A percentile compares a stretch with the other conserved stretches of the same genome.
These are phyloP conservation scores for Uronychia binucleata DNA, from an alignment of 73 alveolate species.

Conservation along the genomic window DNA sequence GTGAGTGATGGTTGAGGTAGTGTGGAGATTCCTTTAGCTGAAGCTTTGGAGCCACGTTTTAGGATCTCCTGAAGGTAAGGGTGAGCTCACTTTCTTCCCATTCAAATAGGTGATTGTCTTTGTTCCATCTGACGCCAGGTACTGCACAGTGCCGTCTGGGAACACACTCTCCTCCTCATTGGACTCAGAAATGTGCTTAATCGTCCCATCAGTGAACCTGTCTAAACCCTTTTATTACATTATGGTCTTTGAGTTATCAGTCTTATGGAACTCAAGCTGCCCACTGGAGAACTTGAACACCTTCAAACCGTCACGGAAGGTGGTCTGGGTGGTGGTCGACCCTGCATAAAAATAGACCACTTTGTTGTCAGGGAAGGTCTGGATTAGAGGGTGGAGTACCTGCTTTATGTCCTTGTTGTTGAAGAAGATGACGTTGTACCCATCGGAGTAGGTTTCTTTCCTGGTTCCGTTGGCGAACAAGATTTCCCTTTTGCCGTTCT, in stretches of 20 bases:
- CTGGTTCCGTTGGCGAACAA: constrained; percentile 92
- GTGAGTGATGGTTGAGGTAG: no score
- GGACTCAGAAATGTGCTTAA: constrained; percentile 61
- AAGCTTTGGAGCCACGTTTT: no score
- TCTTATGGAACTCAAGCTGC: constrained; percentile 18
- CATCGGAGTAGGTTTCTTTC: constrained; percentile 91
- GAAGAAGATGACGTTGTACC: constrained; percentile 80
- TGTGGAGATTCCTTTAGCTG: no score
- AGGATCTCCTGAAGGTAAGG: no score
- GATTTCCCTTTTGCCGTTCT: constrained; percentile 84
- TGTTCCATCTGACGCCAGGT: constrained; percentile 69
- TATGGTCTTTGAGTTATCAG: not conserved
- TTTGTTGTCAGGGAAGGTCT: constrained; percentile 73
- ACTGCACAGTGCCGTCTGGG: constrained; percentile 86
- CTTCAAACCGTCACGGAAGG: constrained; percentile 89
- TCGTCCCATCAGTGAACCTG: constrained; percentile 80
- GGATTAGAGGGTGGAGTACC: constrained; percentile 62
- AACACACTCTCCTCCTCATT: constrained; percentile 21
- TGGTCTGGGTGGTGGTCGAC: constrained; percentile 81
- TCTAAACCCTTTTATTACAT: constrained; percentile 21
- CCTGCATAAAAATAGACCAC: constrained; percentile 70
- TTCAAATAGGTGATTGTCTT: constrained; percentile 67
- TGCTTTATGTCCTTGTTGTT: constrained; percentile 77
- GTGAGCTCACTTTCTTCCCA: constrained; percentile 68
- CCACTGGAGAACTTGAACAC: constrained; percentile 78